These are phyloP conservation scores for Serendipita sp. DNA, from an alignment of 768 basidiomycete species.

Conservation along the genomic window DNA sequence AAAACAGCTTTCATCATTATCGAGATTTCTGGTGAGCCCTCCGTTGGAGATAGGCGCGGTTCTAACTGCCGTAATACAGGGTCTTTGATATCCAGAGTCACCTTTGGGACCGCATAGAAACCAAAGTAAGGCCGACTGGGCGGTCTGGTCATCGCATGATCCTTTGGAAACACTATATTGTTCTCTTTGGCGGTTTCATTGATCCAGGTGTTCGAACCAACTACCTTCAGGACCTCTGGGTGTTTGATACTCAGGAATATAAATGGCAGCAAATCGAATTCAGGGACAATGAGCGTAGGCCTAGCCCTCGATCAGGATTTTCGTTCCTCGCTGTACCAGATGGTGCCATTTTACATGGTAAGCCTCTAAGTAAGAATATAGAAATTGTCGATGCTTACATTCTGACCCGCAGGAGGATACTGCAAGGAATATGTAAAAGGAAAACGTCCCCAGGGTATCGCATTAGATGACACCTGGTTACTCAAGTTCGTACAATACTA, in stretches of 20 bases:
- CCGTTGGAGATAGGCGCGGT: neutral
- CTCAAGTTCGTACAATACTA: constrained; percentile 34
- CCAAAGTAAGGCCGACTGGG: constrained; percentile 61
- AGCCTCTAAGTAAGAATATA: constrained; percentile 5
- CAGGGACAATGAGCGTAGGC: constrained; percentile 49
- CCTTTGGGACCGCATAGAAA: constrained; percentile 78
- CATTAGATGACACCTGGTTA: constrained; percentile 83
- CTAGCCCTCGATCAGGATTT: constrained; percentile 69
- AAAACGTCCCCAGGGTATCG: constrained; percentile 70
- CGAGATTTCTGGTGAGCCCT: constrained; percentile 59
- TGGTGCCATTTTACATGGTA: constrained; percentile 67
- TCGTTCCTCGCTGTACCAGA: constrained; percentile 66
- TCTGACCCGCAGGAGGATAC: constrained; percentile 48
- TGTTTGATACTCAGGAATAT: constrained; percentile 75
- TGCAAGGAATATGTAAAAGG: constrained; percentile 82
- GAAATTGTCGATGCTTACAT: neutral
- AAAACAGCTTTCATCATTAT: constrained; percentile 77
- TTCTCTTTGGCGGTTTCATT: constrained; percentile 83
- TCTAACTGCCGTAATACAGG: constrained; percentile 7
- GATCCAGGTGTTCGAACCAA: constrained; percentile 72
- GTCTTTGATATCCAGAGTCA: constrained; percentile 60
- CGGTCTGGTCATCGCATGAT: constrained; percentile 82
- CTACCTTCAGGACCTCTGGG: constrained; percentile 71
- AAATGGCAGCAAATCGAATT: constrained; percentile 70
- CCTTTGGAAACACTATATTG: constrained; percentile 72